Conservation (phyloP, 371 early-diverging fungal species). For the Coemansia sp. region DNA sequence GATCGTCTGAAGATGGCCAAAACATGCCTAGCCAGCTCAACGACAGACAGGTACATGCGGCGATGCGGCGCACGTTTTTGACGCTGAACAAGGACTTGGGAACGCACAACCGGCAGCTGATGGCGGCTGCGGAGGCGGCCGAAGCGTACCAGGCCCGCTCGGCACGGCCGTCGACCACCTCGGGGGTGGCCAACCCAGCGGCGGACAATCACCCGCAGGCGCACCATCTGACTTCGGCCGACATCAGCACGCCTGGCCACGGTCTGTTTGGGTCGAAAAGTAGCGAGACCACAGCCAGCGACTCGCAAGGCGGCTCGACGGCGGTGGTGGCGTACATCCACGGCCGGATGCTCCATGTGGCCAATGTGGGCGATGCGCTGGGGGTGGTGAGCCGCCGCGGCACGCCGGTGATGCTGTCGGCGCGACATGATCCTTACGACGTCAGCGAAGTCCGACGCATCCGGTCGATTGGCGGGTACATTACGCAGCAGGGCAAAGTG, state of each 20-base stretch:
- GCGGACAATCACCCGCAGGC: conserved; percentile 2
- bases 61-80: conserved; percentile 68
- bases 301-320: conserved; percentile 48
- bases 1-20: conserved; percentile 20
- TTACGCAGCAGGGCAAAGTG: conserved; percentile 72
- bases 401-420: conserved; percentile 68
- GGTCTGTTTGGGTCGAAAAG: conserved; percentile 22
- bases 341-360: conserved; percentile 79
- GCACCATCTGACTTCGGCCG: conserved; percentile 18
- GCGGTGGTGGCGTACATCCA: conserved; percentile 74
- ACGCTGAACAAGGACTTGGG: conserved; percentile 76
- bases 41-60: conserved; percentile 47
- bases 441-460: conserved; percentile 77
- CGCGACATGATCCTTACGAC: conserved; percentile 71
- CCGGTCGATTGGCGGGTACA: conserved; percentile 77
- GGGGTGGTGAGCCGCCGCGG: conserved; percentile 83
- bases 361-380: conserved; percentile 88
- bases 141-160: conserved; percentile 64
- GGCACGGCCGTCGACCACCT: conserved; percentile 20
- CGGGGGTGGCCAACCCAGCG: neutral
- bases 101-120: conserved; percentile 46
- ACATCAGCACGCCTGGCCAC: conserved; percentile 26
- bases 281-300: conserved; percentile 30
- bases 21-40: conserved; percentile 19
- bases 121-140: conserved; percentile 56